A percentile compares a stretch with the other conserved stretches of the same genome.
These are phyloP conservation scores for Crithidia expoeki DNA, from an alignment of 208 protist species.

Conservation along the genomic window DNA sequence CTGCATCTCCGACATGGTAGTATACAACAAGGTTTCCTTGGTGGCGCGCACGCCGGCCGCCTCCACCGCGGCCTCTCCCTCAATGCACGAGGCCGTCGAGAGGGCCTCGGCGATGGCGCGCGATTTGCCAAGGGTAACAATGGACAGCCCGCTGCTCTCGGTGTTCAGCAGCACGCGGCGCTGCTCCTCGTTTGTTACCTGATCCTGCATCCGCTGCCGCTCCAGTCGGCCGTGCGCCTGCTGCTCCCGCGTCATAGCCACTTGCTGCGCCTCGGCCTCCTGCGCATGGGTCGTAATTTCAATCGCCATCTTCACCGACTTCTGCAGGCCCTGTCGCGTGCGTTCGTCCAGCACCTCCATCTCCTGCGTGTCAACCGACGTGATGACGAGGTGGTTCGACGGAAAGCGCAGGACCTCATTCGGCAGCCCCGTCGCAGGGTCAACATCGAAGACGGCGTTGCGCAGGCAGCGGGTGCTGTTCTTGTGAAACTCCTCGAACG, in stretches of 20 bases:
- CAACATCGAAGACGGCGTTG: slow-evolving; percentile 83
- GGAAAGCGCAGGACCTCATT: slow-evolving; percentile 81
- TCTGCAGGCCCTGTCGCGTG: slow-evolving; percentile 93
- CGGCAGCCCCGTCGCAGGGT: slow-evolving; percentile 52
- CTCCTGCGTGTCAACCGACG: slow-evolving; percentile 95
- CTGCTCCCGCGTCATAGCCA: slow-evolving; percentile 92
- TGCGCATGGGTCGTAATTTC: slow-evolving; percentile 96
- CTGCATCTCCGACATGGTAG: slow-evolving; percentile 60
- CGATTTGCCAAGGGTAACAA: slow-evolving; percentile 91
- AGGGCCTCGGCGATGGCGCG: slow-evolving; percentile 89
- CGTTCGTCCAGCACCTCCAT: slow-evolving; percentile 95
- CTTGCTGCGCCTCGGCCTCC: slow-evolving; percentile 92
- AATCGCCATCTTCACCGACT: slow-evolving; percentile 97
- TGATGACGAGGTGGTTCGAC: slow-evolving; percentile 94
- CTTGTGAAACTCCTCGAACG: slow-evolving; percentile 92
- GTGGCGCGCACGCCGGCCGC: slow-evolving; percentile 78
- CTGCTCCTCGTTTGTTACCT: slow-evolving; percentile 91
- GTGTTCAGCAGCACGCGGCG: slow-evolving; percentile 84
- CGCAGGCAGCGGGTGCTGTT: slow-evolving; percentile 63
- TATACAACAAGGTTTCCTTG: slow-evolving; percentile 62
- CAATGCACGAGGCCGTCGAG: slow-evolving; percentile 87
- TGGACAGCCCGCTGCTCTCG: slow-evolving; percentile 83
- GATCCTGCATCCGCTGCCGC: slow-evolving; percentile 91
- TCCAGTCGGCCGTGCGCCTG: slow-evolving; percentile 90
- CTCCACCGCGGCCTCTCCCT: slow-evolving; percentile 82